phyloP scores from a whole-genome alignment of 2,329 filamentous ascomycete genomes.

The Colletotrichum endophyticum region DNA sequence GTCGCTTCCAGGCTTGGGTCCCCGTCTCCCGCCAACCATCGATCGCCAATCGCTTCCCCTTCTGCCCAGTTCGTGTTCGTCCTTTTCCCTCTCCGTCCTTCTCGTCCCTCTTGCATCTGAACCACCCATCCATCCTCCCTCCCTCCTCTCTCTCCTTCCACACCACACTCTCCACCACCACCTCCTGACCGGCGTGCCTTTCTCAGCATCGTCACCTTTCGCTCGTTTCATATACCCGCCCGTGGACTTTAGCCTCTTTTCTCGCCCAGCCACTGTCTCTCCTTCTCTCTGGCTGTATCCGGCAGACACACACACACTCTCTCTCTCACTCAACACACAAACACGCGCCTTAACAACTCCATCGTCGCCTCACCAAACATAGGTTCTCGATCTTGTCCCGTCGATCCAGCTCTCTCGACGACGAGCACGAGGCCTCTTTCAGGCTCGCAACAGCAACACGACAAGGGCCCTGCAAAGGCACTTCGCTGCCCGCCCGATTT shows the following conservation, averaged over 20 bases:
- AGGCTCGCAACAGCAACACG: conserved; percentile 7
- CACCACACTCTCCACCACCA: conserved; percentile 11
- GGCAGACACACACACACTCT: conserved; percentile 14
- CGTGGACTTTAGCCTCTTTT: conserved; percentile 21
- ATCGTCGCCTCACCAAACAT: background rate
- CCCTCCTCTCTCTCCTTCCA: conserved; percentile 7
- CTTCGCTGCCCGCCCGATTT: conserved; percentile 23
- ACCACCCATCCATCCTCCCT: conserved; percentile 2
- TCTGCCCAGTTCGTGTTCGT: conserved; percentile 18
- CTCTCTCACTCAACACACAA: background rate
- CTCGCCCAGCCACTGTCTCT: conserved; percentile 22
- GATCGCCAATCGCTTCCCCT: conserved; percentile 22
- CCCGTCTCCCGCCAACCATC: conserved; percentile 21
- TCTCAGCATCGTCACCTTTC: conserved; percentile 23
- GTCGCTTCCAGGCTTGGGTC: conserved; percentile 20
- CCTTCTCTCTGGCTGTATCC: conserved; percentile 22
- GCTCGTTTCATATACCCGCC: conserved; percentile 31
- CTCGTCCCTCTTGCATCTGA: conserved; percentile 4
- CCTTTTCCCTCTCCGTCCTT: conserved; percentile 16
- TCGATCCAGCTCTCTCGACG: background rate
- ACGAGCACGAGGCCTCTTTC: background rate
- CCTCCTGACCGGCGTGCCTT: conserved; percentile 22
- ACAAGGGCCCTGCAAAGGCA: conserved; percentile 25
- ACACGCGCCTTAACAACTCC: background rate
- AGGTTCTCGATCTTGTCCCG: background rate